Evolutionary conservation across 1,284 basidiomycete species (phyloP), one percentile per base, ranked within the genome.

Genomic region (Termitomyces sp.): DNA sequence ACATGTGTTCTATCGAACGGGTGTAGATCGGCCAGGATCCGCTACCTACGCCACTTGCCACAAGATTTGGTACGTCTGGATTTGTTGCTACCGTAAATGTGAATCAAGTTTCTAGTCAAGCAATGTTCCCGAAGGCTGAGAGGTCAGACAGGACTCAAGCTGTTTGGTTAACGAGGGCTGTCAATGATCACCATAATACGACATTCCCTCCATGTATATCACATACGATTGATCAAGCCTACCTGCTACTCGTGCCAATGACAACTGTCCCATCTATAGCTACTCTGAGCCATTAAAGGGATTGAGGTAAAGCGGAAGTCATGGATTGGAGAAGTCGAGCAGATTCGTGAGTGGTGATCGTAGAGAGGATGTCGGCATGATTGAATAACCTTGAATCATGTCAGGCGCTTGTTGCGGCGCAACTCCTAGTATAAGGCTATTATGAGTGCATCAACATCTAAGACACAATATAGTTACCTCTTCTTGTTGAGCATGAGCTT

Each of bases 401-500:
- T 15, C n/a, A 40, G 3, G 8, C 38, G 38, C 17, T 50, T 50
- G 9, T 28, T 40, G 9, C 38, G n/a, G n/a, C 24, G 48, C 26
- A 50, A 28, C n/a, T 50, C 36, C 48, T 50, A 30, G 7, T 2
- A 28, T 10, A 40, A 50, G 12, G 9, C 13, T 31, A 6, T 17
- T 13, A 38, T 39, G 5, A 39, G 8, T 50, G 1, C n/a, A 15
- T 26, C 8, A 10, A 10, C 2, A 17, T 10, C 26, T 30, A 19
- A n/a, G 19, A 19, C 8, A 12, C 26, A 31, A 28, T 38, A 26
- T 39, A 3, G n/a, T 4, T 46, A 53, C 44, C 43, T 53, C 51
- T 52, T 52, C 51, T 21, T 46, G 34, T 17, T 53, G 36, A 39
- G 43, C 51, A 10, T 53, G 51, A 3, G 44, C 51, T 24, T 40